Percentiles rank a stretch among this genome's conserved stretches.
Conservation (phyloP, 2,329 filamentous ascomycete genomes). For the Fusarium marasasianum region DNA sequence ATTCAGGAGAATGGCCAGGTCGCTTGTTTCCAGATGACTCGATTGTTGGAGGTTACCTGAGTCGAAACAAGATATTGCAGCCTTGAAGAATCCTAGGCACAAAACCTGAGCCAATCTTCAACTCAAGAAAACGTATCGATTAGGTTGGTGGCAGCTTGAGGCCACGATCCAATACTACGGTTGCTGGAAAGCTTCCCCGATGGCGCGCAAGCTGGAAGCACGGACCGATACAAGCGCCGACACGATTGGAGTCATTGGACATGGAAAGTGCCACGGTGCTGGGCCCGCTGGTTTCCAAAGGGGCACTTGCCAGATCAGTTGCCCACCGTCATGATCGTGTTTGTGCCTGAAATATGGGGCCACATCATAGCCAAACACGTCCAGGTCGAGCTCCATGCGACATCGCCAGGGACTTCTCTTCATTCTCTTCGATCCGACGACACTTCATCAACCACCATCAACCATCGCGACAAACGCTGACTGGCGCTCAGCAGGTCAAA, state of each 20-base stretch:
- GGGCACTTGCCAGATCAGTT: conserved; percentile 13
- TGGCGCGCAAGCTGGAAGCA: conserved; percentile 38
- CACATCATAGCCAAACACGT: conserved; percentile 26
- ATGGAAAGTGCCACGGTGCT: conserved; percentile 15
- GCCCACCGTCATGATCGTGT: conserved; percentile 20
- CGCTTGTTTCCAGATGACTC: neutral
- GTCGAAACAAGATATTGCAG: neutral
- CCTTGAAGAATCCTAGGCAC: neutral
- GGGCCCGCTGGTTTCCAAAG: conserved; percentile 21
- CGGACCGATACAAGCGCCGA: conserved; percentile 43
- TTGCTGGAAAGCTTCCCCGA: conserved; percentile 36
- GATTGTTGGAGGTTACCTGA: neutral
- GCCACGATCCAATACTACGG: conserved; percentile 41
- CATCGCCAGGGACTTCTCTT: conserved; percentile 46
- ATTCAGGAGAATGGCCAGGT: conserved; percentile 17
- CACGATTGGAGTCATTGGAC: conserved; percentile 24
- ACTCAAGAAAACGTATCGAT: conserved; percentile 20
- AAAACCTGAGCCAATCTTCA: conserved; percentile 1
- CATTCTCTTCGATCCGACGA: conserved; percentile 42
- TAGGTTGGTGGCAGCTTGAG: conserved; percentile 35
- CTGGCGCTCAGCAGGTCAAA: conserved; percentile 34
- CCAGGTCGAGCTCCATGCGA: conserved; percentile 32
- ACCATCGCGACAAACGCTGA: conserved; percentile 41
- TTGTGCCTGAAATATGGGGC: conserved; percentile 49
- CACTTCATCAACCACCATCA: conserved; percentile 46